These are phyloP conservation scores for Coccomyxa sp. DNA, from an alignment of 139 green algal species.

Conservation along the genomic window DNA sequence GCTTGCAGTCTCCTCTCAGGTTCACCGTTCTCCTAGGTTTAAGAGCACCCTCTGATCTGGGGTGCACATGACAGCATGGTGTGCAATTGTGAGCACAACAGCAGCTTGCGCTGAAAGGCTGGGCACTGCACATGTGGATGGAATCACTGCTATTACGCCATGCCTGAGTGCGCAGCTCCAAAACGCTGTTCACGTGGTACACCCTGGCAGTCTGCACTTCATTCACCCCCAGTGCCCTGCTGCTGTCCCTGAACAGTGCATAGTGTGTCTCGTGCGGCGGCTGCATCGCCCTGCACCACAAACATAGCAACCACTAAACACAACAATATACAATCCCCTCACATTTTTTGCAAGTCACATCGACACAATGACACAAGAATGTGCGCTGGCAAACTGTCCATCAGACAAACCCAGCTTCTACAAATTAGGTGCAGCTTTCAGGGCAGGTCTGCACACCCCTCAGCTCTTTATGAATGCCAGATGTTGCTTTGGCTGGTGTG, in stretches of 20 bases:
- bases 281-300: constrained; percentile 20
- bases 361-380: neutral
- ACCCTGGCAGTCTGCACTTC: constrained; percentile 16
- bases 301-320: neutral
- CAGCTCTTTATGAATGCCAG: too few relatives aligned
- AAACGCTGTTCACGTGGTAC: constrained; percentile 22
- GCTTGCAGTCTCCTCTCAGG: too few relatives aligned
- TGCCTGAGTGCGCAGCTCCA: neutral
- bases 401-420: neutral
- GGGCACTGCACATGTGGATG: neutral
- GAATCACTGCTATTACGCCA: neutral
- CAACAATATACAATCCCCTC: too few relatives aligned
- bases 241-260: neutral
- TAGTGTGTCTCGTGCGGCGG: constrained; percentile 12
- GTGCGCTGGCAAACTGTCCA: neutral
- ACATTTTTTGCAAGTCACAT: too few relatives aligned
- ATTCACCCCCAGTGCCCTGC: constrained; percentile 1
- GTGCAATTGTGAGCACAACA: neutral
- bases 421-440: neutral
- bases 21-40: neutral
- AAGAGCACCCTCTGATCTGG: neutral
- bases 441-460: neutral
- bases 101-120: neutral
- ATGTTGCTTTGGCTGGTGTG: too few relatives aligned
- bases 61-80: neutral